phyloP scores from a whole-genome alignment of 75 land plant genomes.

The Picea glauca region DNA sequence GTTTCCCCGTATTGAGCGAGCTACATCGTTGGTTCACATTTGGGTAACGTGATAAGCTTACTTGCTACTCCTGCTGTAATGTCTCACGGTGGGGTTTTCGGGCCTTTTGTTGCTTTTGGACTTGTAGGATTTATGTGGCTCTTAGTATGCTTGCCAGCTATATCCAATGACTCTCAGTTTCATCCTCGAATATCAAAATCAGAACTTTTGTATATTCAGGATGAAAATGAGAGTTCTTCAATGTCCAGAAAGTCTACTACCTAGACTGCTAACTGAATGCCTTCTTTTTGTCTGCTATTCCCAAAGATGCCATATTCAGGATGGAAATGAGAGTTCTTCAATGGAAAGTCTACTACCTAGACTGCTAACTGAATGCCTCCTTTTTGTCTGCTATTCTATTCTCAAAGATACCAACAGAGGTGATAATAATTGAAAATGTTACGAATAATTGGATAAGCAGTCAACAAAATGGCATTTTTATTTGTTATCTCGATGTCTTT shows the following conservation, averaged over 20 bases:
- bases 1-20: conserved; percentile 86
- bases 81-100: conserved; percentile 58
- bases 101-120: conserved; percentile 75
- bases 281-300: conserved; percentile 42
- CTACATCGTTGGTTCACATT: conserved; percentile 93
- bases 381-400: conserved; percentile 46
- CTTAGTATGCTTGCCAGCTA: conserved; percentile 40
- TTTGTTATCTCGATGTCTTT: not conserved
- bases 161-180: conserved; percentile 61
- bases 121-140: conserved; percentile 76
- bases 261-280: conserved; percentile 12
- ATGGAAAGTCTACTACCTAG: conserved; percentile 13
- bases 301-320: too few relatives aligned
- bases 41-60: conserved; percentile 88
- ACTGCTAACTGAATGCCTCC: conserved; percentile 28
- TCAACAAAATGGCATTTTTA: not conserved
- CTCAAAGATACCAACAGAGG: conserved; percentile 88
- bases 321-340: conserved; percentile 32
- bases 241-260: conserved; percentile 17
- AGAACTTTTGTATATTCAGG: conserved; percentile 61
- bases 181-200: conserved; percentile 43
- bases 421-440: conserved; percentile 78
- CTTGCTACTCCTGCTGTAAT: conserved; percentile 65
- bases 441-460: conserved; percentile 89
- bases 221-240: conserved; percentile 31